A percentile compares a stretch with the other conserved stretches of the same genome.
Conservation (phyloP, 2,329 filamentous ascomycete genomes). For the Graphiopsis chlorocephala region DNA sequence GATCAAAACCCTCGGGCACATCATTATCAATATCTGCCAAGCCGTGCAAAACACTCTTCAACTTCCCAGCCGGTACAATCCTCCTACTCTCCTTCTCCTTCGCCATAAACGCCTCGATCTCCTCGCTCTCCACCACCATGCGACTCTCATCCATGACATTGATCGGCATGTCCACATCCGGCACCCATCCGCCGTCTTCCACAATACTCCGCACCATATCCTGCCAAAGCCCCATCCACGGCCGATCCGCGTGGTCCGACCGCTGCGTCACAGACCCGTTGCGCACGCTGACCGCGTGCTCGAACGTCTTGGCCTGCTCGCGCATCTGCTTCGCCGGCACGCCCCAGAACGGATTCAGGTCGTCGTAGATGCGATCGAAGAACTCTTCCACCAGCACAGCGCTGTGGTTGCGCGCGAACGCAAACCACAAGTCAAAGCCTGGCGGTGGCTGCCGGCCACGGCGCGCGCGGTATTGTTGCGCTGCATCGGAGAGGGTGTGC, state of each 20-base stretch:
- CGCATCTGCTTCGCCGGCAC: conserved; percentile 42
- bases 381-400: conserved; percentile 49
- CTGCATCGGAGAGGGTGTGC: conserved; percentile 37
- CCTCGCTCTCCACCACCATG: conserved; percentile 48
- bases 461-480: conserved; percentile 42
- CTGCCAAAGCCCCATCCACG: conserved; percentile 44
- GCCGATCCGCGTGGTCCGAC: conserved; percentile 29
- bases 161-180: conserved; percentile 48
- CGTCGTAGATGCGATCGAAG: conserved; percentile 52
- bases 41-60: conserved; percentile 31
- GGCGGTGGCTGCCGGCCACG: conserved; percentile 52
- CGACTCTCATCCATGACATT: conserved; percentile 52
- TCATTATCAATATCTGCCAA: conserved; percentile 29
- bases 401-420: conserved; percentile 42
- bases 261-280: conserved; percentile 38
- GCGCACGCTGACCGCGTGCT: conserved; percentile 41
- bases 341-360: conserved; percentile 51
- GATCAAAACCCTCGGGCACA: conserved; percentile 28
- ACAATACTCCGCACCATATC: conserved; percentile 40
- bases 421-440: conserved; percentile 48
- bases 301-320: conserved; percentile 38
- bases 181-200: conserved; percentile 33
- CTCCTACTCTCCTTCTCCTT: conserved; percentile 32
- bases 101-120: conserved; percentile 40
- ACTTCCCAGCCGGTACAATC: conserved; percentile 29